phyloP scores from a whole-genome alignment of 805 yeast genomes.

The Barnettozyma botsteinii region DNA sequence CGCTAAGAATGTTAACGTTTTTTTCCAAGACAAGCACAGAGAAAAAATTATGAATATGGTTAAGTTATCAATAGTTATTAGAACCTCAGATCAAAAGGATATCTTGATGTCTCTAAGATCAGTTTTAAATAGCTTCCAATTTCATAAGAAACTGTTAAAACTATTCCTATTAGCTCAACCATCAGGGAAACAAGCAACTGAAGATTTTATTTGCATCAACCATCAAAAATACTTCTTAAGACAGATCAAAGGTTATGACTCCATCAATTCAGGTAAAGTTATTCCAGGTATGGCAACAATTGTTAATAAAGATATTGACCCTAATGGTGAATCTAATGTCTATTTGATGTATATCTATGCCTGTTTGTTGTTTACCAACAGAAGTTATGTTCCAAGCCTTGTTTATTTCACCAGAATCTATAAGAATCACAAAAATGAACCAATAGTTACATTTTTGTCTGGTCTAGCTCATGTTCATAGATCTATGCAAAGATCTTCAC shows the following conservation, averaged over 20 bases:
- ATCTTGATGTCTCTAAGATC: slow-evolving; percentile 56
- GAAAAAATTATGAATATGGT: slow-evolving; percentile 59
- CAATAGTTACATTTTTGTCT: slow-evolving; percentile 66
- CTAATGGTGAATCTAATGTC: slow-evolving; percentile 47
- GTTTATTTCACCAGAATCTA: slow-evolving; percentile 72
- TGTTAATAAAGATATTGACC: slow-evolving; percentile 43
- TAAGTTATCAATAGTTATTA: slow-evolving; percentile 52
- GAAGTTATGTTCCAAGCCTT: slow-evolving; percentile 77
- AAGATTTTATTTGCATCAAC: slow-evolving; percentile 64
- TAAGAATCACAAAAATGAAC: slow-evolving; percentile 62
- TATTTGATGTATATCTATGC: slow-evolving; percentile 77
- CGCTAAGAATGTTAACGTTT: slow-evolving; percentile 75
- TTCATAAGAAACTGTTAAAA: slow-evolving; percentile 61
- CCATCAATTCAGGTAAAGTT: slow-evolving; percentile 45
- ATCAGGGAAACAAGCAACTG: slow-evolving; percentile 53
- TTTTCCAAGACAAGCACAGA: slow-evolving; percentile 56
- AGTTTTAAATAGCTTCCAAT: slow-evolving; percentile 64
- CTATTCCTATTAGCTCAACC: slow-evolving; percentile 63
- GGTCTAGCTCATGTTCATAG: slow-evolving; percentile 84
- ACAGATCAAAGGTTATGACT: slow-evolving; percentile 85
- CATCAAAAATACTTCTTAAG: slow-evolving; percentile 88
- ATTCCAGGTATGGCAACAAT: slow-evolving; percentile 79
- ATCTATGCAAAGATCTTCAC: slow-evolving; percentile 84
- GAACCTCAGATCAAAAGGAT: slow-evolving; percentile 45
- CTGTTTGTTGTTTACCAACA: slow-evolving; percentile 70